Evolutionary conservation across 805 yeast species (phyloP).

Genomic region (Candida silvicultrix): DNA sequence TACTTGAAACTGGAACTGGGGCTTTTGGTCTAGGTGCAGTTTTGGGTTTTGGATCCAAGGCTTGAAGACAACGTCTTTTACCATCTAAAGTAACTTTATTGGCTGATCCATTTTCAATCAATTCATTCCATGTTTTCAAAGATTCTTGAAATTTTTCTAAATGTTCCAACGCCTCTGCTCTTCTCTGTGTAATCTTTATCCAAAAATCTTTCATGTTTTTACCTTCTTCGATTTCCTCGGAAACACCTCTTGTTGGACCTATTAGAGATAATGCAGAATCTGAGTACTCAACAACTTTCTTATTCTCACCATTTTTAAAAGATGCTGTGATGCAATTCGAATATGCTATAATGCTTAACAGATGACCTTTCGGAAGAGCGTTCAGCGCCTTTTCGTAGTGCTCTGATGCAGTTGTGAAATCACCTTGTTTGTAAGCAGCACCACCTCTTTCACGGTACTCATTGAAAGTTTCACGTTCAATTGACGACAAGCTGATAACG

Average conservation of each 20-base stretch:
- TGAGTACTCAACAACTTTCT: slow-evolving; percentile 23
- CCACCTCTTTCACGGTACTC: slow-evolving; percentile 52
- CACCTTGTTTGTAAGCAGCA: slow-evolving; percentile 71
- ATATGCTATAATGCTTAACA: slow-evolving; percentile 55
- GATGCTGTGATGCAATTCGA: slow-evolving; percentile 72
- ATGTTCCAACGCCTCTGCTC: slow-evolving; percentile 83
- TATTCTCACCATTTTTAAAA: slow-evolving; percentile 66
- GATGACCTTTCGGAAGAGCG: slow-evolving; percentile 58
- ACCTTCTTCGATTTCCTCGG: slow-evolving; percentile 38
- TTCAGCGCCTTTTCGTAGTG: slow-evolving; percentile 52
- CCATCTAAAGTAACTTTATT: slow-evolving; percentile 69
- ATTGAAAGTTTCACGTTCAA: slow-evolving; percentile 30
- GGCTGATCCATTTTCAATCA: slow-evolving; percentile 64
- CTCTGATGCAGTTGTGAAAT: slow-evolving; percentile 60
- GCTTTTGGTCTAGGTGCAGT: slow-evolving; percentile 18
- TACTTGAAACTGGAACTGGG: slow-evolving; percentile 6
- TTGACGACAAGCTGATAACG: slow-evolving; percentile 9
- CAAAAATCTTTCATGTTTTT: slow-evolving; percentile 64
- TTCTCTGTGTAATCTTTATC: slow-evolving; percentile 59
- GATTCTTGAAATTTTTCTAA: slow-evolving; percentile 67
- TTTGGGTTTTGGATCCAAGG: slow-evolving; percentile 49
- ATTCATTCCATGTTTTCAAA: slow-evolving; percentile 47
- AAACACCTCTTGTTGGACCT: slow-evolving; percentile 30
- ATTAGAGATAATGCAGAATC: slow-evolving; percentile 25
- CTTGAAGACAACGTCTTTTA: slow-evolving; percentile 66